phyloP scores from a whole-genome alignment of 768 basidiomycete species.

The Lactarius deliciosus region DNA sequence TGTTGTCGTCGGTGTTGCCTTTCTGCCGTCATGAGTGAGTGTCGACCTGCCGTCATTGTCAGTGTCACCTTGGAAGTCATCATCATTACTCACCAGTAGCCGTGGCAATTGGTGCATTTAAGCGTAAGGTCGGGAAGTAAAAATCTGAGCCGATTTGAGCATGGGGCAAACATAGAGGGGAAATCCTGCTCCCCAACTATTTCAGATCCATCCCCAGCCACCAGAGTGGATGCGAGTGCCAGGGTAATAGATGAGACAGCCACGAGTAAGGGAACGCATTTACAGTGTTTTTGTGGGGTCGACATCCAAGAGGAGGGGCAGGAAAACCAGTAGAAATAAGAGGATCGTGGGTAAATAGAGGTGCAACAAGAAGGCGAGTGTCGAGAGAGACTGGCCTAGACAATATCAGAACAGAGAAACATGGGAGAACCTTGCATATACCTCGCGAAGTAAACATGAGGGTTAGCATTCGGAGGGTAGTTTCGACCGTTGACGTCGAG shows the following conservation, averaged over 20 bases:
- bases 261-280: constrained; percentile 39
- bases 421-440: constrained; percentile 33
- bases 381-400: constrained; percentile 62
- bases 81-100: too few species aligned
- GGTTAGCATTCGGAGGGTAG: constrained; percentile 61
- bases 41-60: too few species aligned
- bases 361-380: constrained; percentile 70
- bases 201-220: constrained; percentile 66
- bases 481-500: constrained; percentile 84
- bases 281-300: constrained; percentile 30
- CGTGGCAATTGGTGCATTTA: constrained; percentile 43
- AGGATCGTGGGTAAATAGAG: constrained; percentile 70
- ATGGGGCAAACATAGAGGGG: constrained; percentile 8
- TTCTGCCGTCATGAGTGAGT: too few species aligned
- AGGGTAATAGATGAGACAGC: constrained; percentile 51
- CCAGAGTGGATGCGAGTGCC: constrained; percentile 50
- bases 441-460: constrained; percentile 72
- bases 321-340: constrained; percentile 62
- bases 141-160: constrained; percentile 47
- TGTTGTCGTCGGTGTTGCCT: too few species aligned
- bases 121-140: constrained; percentile 88
- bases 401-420: neutral
- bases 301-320: constrained; percentile 56
- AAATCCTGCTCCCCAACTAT: constrained; percentile 77
- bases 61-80: too few species aligned